These are phyloP conservation scores for Phytophthora lateralis DNA, from an alignment of 352 stramenopile species.

Conservation along the genomic window DNA sequence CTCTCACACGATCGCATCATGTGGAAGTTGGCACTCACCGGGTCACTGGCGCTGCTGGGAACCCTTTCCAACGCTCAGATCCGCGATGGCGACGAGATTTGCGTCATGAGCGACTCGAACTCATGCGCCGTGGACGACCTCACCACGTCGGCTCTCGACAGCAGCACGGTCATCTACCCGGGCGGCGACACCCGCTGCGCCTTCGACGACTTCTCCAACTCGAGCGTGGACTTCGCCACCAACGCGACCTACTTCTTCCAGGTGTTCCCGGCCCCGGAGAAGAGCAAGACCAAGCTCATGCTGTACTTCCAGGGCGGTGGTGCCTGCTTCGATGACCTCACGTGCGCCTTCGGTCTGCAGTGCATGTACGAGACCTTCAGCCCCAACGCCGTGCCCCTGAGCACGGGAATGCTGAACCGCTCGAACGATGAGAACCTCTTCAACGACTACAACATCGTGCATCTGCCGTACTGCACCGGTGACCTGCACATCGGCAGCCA, in stretches of 20 bases:
- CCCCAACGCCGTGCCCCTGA: conserved; percentile 51
- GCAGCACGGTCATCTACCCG: conserved; percentile 62
- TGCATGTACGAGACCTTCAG: conserved; percentile 67
- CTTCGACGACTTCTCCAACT: conserved; percentile 56
- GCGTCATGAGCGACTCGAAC: conserved; percentile 55
- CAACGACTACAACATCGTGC: conserved; percentile 79
- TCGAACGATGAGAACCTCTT: conserved; percentile 72
- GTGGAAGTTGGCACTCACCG: conserved; percentile 42
- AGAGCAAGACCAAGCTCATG: conserved; percentile 70
- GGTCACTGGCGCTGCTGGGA: conserved; percentile 33
- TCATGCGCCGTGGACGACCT: conserved; percentile 58
- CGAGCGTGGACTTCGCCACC: conserved; percentile 46
- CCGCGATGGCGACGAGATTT: conserved; percentile 57
- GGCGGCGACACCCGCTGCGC: conserved; percentile 58
- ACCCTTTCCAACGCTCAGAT: conserved; percentile 30
- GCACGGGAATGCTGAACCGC: conserved; percentile 64
- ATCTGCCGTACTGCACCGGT: conserved; percentile 77
- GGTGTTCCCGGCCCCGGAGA: conserved; percentile 58
- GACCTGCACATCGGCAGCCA: conserved; percentile 67
- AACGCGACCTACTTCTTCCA: conserved; percentile 79
- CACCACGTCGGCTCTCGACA: conserved; percentile 48
- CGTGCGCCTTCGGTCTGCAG: conserved; percentile 69
- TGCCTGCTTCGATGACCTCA: conserved; percentile 66
- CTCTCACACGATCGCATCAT: conserved; percentile 23
- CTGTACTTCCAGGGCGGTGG: conserved; percentile 77